These are phyloP conservation scores for Oryza longistaminata DNA, from an alignment of 176 grass and related monocot genomes.

Conservation along the genomic window DNA sequence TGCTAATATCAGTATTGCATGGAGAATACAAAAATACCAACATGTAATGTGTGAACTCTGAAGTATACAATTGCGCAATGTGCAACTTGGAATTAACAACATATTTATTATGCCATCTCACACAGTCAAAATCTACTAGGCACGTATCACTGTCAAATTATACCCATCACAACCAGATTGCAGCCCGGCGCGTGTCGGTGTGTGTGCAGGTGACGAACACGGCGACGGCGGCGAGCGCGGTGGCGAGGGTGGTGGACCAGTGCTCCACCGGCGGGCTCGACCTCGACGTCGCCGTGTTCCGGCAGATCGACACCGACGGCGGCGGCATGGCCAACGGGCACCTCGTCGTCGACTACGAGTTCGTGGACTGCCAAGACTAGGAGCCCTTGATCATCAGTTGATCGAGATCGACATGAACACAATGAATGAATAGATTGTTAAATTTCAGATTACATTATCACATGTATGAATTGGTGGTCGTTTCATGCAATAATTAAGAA, in stretches of 20 bases:
- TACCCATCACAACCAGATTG: no score
- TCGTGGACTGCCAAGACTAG: constrained; percentile 38
- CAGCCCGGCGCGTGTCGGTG: neutral
- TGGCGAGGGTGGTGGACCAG: constrained; percentile 59
- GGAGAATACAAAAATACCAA: neutral
- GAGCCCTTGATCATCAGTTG: no score
- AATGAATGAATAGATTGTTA: no score
- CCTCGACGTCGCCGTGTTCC: constrained; percentile 53
- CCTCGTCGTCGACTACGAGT: constrained; percentile 45
- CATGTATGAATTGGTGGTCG: no score
- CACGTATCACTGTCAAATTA: no score
- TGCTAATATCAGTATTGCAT: no score
- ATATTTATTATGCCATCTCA: neutral
- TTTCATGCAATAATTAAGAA: no score
- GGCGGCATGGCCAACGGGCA: constrained; percentile 24
- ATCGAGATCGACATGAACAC: neutral
- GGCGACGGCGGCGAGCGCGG: constrained; percentile 23
- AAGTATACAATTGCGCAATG: neutral
- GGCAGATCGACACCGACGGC: constrained; percentile 48
- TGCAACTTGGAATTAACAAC: neutral
- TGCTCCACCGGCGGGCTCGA: constrained; percentile 58
- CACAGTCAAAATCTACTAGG: no score
- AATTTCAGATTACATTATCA: no score
- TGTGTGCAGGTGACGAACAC: constrained; percentile 50
- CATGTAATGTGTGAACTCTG: neutral